Evolutionary conservation across 352 stramenopile genomes (phyloP), one percentile per base, ranked within the genome.

Genomic region (Globisporangium cylindrosporum): DNA sequence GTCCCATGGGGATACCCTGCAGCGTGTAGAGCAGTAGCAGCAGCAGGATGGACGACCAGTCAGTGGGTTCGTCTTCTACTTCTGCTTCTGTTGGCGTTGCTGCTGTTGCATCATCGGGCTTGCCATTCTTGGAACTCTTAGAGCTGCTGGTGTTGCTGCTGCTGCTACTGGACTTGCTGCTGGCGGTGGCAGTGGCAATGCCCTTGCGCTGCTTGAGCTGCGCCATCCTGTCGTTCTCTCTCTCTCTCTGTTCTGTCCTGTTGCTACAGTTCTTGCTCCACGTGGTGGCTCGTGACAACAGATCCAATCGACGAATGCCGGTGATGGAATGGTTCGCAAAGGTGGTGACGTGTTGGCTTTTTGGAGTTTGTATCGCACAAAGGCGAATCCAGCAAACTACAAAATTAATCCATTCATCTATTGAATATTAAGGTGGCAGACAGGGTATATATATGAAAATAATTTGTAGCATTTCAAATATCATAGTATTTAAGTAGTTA

Each of bases 21-120:
- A 99, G 79, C 38, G 97, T 99, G 81, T 99, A 99, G 34, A 99
- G 80, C 64, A 99, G 75, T 73, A 99, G 79, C 32, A 99, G 76
- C 53, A 99, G 73, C 32, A 91, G 70, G 49, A 98, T 95, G 1
- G 86, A 94, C 48, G 73, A 65, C 76, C 84, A 91, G 73, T 95
- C 86, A 59, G 68, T 77, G 1, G 67, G 66, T 62, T 89, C 81
- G 43, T 82, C 79, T 3, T 78, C 67, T 7, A 2, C 29, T 3
- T 78, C 67, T 0, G 68, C 54, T 32, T 66, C 64, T 49, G 10
- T 24, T 59, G 22, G 25, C 0, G 24, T 25, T 56, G n/a, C 4
- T 36, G 3, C 29, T 63, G 22, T 38, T 60, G 14, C 55, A 4
- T 46, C 18, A 8, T 25, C 43, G 18, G 43, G 2, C 43, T 51